Conservation (phyloP, 2,329 filamentous ascomycete genomes). For the Sodiomyces alkalinus region DNA sequence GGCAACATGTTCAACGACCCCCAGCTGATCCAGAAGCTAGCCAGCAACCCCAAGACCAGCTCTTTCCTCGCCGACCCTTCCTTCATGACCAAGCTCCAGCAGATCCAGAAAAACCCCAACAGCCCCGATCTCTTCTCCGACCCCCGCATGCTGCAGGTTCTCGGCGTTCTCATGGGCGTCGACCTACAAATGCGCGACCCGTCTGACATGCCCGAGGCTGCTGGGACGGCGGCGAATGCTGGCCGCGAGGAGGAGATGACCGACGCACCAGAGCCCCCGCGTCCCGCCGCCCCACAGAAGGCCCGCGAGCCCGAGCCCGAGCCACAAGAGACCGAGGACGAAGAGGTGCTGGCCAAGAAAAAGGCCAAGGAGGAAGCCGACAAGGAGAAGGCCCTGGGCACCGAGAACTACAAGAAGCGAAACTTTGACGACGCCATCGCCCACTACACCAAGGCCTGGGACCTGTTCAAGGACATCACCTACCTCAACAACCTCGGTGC, state of each 20-base stretch:
- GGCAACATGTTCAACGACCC: constrained; percentile 92
- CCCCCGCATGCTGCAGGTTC: constrained; percentile 82
- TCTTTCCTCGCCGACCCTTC: constrained; percentile 61
- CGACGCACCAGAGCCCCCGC: constrained; percentile 35
- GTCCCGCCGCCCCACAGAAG: constrained; percentile 36
- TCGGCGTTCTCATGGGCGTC: constrained; percentile 85
- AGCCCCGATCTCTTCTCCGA: constrained; percentile 73
- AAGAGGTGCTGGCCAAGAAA: constrained; percentile 70
- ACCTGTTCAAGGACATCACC: constrained; percentile 85
- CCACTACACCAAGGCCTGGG: constrained; percentile 93
- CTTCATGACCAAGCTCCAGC: constrained; percentile 84
- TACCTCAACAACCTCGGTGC: constrained; percentile 95
- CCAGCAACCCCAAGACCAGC: constrained; percentile 86
- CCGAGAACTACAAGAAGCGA: constrained; percentile 95
- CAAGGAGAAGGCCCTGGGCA: constrained; percentile 86
- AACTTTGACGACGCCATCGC: constrained; percentile 89
- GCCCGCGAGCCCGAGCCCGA: constrained; percentile 39
- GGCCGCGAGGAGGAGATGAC: constrained; percentile 69
- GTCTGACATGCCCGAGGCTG: constrained; percentile 18
- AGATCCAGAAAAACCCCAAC: constrained; percentile 66
- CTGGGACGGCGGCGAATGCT: constrained; percentile 25
- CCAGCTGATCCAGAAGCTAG: constrained; percentile 76
- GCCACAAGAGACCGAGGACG: constrained; percentile 58
- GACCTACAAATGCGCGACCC: constrained; percentile 52
- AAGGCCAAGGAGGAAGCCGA: constrained; percentile 89